Conservation (phyloP, 2,329 filamentous ascomycete species). For the Alternaria viburni region DNA sequence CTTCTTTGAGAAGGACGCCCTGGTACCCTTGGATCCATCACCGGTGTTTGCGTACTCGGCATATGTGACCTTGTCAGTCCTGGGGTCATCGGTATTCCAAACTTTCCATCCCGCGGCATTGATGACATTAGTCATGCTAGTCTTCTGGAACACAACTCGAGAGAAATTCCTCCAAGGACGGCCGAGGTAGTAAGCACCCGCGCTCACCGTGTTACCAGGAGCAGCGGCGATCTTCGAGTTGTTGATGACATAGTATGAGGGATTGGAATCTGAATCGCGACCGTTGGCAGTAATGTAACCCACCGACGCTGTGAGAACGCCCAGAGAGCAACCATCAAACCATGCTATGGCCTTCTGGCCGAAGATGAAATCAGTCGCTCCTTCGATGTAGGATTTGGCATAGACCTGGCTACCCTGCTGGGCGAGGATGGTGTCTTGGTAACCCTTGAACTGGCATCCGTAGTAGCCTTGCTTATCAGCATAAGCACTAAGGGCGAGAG, state of each 20-base stretch:
- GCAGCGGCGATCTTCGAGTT: constrained; percentile 57
- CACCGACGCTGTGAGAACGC: constrained; percentile 49
- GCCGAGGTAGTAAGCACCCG: constrained; percentile 58
- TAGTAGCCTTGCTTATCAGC: constrained; percentile 63
- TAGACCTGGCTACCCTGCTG: constrained; percentile 62
- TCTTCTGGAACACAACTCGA: constrained; percentile 60
- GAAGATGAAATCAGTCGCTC: constrained; percentile 67
- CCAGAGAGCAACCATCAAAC: constrained; percentile 59
- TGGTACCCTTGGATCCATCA: constrained; percentile 59
- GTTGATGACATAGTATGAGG: constrained; percentile 63
- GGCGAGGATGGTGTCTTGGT: constrained; percentile 60
- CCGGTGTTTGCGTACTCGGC: constrained; percentile 68
- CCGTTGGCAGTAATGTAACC: constrained; percentile 53
- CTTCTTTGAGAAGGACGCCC: constrained; percentile 58
- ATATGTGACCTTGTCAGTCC: constrained; percentile 61
- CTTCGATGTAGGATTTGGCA: constrained; percentile 62
- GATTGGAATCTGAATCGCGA: constrained; percentile 38
- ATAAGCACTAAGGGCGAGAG: constrained; percentile 61
- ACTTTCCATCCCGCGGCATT: constrained; percentile 64
- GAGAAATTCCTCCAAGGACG: constrained; percentile 61
- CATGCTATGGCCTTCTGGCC: constrained; percentile 60
- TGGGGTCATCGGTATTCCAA: constrained; percentile 60
- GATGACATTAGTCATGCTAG: constrained; percentile 61
- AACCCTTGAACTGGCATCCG: constrained; percentile 61
- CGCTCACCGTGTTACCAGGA: constrained; percentile 43